phyloP scores from a whole-genome alignment of 208 protist species.

The Endotrypanum monterogeii region DNA sequence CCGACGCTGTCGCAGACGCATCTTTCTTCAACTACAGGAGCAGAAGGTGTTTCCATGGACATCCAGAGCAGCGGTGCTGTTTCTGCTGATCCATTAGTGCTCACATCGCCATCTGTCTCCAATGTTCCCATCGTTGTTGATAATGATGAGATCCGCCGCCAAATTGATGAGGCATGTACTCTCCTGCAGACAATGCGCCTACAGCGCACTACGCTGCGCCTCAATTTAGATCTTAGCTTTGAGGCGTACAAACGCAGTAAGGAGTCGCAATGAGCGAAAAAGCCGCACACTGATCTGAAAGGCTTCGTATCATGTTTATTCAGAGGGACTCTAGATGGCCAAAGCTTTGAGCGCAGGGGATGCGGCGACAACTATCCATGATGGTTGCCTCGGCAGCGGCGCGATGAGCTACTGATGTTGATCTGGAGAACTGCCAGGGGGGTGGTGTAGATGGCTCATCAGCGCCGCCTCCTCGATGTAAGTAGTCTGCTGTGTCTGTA shows the following conservation, averaged over 20 bases:
- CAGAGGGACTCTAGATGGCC: background rate
- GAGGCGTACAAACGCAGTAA: conserved; percentile 59
- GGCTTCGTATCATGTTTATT: background rate
- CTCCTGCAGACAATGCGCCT: conserved; percentile 40
- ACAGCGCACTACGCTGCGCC: conserved; percentile 39
- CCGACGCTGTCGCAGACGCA: background rate
- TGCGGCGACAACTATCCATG: background rate
- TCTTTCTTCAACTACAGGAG: background rate
- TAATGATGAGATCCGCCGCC: conserved; percentile 33
- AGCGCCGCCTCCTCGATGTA: conserved; percentile 3
- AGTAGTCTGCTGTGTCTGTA: background rate
- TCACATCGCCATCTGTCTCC: background rate
- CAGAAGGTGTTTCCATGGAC: background rate
- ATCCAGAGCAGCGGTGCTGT: background rate
- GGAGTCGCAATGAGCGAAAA: background rate
- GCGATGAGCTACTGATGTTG: background rate
- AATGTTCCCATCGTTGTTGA: background rate
- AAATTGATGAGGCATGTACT: conserved; percentile 40
- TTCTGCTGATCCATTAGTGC: background rate
- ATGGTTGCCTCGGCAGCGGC: background rate
- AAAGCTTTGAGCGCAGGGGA: background rate
- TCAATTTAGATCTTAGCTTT: conserved; percentile 72
- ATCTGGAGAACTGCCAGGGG: background rate
- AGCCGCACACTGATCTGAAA: background rate
- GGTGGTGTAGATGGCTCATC: background rate